These are phyloP conservation scores for Blastocystis sp. DNA, from an alignment of 352 stramenopile genomes.

Conservation along the genomic window DNA sequence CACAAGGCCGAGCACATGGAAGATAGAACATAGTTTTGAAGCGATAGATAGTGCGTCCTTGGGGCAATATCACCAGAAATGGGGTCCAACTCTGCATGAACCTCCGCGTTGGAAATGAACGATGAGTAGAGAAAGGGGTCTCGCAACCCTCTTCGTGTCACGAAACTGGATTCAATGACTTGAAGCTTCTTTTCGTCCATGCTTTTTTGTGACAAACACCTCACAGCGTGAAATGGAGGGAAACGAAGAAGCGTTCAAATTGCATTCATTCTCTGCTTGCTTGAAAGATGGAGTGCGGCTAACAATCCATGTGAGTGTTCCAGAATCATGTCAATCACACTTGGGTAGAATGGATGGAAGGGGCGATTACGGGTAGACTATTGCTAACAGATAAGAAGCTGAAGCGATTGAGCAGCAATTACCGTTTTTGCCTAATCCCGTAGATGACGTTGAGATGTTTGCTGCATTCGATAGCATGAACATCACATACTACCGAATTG, in stretches of 20 bases:
- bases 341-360: not conserved
- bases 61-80: not conserved
- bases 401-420: constrained; percentile 3
- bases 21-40: constrained; percentile 26
- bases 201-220: too few species aligned
- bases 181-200: too few species aligned
- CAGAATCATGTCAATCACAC: not conserved
- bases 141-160: not conserved
- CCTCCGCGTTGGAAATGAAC: not conserved
- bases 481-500: not conserved
- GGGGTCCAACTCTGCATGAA: not conserved
- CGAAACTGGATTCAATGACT: too few species aligned
- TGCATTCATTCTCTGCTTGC: too few species aligned
- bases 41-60: not conserved
- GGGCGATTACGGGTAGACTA: not conserved
- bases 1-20: constrained; percentile 1
- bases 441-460: constrained; percentile 41
- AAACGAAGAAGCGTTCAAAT: not conserved
- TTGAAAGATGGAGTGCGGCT: too few species aligned
- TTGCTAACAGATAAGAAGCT: constrained; percentile 33
- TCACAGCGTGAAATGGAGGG: not conserved
- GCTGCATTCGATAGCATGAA: not conserved
- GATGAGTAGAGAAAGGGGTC: not conserved
- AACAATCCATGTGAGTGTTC: not conserved
- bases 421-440: not conserved